phyloP scores from a whole-genome alignment of 768 basidiomycete species.

The Tulasnella sp. region DNA sequence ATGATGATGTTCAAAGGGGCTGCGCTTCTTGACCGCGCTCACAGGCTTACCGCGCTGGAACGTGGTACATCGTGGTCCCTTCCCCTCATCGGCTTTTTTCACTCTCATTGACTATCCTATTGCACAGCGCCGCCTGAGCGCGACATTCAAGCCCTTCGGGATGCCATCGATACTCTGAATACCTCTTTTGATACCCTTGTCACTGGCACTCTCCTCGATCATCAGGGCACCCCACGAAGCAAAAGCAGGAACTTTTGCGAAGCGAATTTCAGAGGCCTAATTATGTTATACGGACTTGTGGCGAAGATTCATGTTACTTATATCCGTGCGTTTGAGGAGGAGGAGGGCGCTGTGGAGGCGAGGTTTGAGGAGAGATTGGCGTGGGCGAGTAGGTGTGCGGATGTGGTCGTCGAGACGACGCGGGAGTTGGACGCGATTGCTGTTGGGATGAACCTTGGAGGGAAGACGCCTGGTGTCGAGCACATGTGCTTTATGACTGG shows the following conservation, averaged over 20 bases:
- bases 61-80: neutral
- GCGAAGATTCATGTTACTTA: neutral
- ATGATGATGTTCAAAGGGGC: conserved; percentile 1
- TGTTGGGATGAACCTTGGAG: neutral
- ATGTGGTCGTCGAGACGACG: neutral
- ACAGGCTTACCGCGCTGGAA: neutral
- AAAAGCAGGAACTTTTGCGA: neutral
- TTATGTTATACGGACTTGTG: neutral
- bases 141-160: neutral
- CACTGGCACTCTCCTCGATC: neutral
- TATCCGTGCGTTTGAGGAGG: neutral
- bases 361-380: neutral
- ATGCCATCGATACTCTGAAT: neutral
- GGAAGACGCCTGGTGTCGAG: neutral
- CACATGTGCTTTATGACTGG: neutral
- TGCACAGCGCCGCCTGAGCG: neutral
- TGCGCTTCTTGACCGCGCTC: neutral
- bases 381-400: neutral
- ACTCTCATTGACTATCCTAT: neutral
- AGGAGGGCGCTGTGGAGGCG: neutral
- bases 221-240: neutral
- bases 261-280: neutral
- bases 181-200: neutral
- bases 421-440: neutral
- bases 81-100: neutral